phyloP scores from a whole-genome alignment of 2,329 filamentous ascomycete genomes.

The Epichloe bromicola region DNA sequence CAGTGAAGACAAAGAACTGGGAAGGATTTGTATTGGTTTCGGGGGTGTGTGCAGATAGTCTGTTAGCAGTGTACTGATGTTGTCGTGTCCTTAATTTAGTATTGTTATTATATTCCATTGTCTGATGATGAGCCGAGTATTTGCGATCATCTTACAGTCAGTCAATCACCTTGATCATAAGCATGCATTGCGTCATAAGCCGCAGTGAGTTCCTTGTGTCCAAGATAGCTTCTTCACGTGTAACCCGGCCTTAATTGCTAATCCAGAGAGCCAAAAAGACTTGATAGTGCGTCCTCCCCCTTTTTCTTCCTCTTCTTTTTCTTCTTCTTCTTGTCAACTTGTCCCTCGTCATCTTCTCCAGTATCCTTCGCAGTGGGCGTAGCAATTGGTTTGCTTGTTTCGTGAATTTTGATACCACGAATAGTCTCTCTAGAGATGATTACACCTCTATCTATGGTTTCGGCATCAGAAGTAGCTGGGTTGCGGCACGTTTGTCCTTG shows the following conservation, averaged over 20 bases:
- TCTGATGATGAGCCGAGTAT: background rate
- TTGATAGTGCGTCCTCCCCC: conserved; percentile 58
- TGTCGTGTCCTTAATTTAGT: background rate
- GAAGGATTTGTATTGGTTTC: conserved; percentile 14
- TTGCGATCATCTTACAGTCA: background rate
- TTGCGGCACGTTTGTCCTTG: background rate
- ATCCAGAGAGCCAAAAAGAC: conserved; percentile 50
- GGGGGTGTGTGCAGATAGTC: conserved; percentile 6
- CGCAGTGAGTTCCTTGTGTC: background rate
- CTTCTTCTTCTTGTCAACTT: conserved; percentile 28
- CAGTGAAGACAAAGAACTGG: conserved; percentile 13
- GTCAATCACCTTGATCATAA: background rate
- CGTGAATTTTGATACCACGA: background rate
- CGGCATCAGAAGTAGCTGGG: background rate
- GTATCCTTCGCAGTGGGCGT: background rate
- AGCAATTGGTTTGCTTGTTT: background rate
- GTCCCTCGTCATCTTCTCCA: conserved; percentile 10
- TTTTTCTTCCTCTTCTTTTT: conserved; percentile 33
- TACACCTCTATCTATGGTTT: conserved; percentile 15
- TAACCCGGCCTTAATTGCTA: background rate
- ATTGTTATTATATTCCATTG: background rate
- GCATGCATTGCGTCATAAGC: background rate
- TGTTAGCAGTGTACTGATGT: background rate
- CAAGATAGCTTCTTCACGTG: too few relatives aligned
- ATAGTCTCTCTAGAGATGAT: conserved; percentile 16